phyloP scores from a whole-genome alignment of 2,329 filamentous ascomycete species.

The Cytospora paraplurivora region DNA sequence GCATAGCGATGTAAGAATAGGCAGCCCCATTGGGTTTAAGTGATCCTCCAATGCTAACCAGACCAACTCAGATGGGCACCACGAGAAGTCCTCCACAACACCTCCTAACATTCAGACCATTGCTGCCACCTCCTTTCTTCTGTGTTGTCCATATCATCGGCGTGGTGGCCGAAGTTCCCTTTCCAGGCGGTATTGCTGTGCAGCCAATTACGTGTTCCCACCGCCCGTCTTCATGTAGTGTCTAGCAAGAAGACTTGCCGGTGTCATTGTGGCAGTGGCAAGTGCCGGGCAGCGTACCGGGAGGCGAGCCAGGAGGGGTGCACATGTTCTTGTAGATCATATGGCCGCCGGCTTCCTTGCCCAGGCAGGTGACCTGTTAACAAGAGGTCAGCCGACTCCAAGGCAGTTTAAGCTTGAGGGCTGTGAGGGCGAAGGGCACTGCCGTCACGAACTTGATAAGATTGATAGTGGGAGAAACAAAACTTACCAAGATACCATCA shows the following conservation, averaged over 20 bases:
- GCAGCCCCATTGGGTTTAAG: background rate
- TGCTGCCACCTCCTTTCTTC: background rate
- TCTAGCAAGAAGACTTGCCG: background rate
- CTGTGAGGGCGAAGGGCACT: background rate
- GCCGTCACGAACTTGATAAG: background rate
- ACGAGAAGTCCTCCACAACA: background rate
- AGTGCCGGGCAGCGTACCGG: background rate
- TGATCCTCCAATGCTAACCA: background rate
- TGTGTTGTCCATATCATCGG: background rate
- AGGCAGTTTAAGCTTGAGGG: background rate
- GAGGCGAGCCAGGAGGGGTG: background rate
- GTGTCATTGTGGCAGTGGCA: background rate
- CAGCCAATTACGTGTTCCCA: background rate
- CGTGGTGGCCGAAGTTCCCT: background rate
- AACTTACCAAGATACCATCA: background rate
- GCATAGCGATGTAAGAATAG: background rate
- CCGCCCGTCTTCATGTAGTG: background rate
- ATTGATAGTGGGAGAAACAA: too few relatives aligned
- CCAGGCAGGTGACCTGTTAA: background rate
- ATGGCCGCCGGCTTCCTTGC: background rate
- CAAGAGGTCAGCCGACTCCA: background rate
- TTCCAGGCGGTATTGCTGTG: background rate
- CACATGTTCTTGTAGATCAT: background rate
- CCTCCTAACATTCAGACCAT: background rate
- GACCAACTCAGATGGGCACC: background rate